Conservation (phyloP, 495 filamentous ascomycete genomes). For the Penicillium roqueforti region DNA sequence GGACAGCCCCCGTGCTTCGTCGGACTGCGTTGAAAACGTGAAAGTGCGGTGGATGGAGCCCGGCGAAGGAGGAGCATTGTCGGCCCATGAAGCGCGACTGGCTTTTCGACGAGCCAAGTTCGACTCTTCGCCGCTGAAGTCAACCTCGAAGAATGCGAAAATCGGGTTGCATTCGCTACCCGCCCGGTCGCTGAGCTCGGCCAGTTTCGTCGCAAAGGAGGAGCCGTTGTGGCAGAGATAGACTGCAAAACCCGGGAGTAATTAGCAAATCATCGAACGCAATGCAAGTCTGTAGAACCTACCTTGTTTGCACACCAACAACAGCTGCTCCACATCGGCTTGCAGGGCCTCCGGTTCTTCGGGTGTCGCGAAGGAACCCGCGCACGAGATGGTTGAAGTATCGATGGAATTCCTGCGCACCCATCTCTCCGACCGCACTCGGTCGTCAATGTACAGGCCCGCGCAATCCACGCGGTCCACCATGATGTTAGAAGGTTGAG, state of each 20-base stretch:
- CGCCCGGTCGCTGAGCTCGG: slow-evolving; percentile 61
- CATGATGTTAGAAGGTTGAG: slow-evolving; percentile 25
- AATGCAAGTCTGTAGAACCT: slow-evolving; percentile 20
- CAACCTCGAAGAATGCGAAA: slow-evolving; percentile 71
- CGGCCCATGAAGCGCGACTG: slow-evolving; percentile 36
- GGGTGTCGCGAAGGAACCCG: slow-evolving; percentile 26
- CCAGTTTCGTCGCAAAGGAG: slow-evolving; percentile 65
- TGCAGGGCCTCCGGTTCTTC: slow-evolving; percentile 50
- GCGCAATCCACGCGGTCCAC: slow-evolving; percentile 72
- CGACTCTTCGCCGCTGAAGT: slow-evolving; percentile 31
- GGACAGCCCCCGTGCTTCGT: slow-evolving; percentile 61
- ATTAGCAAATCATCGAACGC: slow-evolving; percentile 9
- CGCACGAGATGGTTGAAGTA: slow-evolving; percentile 22
- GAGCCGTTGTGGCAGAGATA: slow-evolving; percentile 66
- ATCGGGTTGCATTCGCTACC: slow-evolving; percentile 63
- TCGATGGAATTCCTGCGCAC: slow-evolving; percentile 42
- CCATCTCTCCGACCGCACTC: slow-evolving; percentile 59
- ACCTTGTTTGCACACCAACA: slow-evolving; percentile 54
- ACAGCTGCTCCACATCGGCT: slow-evolving; percentile 45
- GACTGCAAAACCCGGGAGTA: slow-evolving; percentile 42
- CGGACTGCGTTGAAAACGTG: slow-evolving; percentile 46
- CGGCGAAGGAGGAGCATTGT: slow-evolving; percentile 32
- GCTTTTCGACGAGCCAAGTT: slow-evolving; percentile 36
- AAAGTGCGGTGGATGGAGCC: slow-evolving; percentile 39
- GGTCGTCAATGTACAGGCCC: slow-evolving; percentile 80